phyloP scores from a whole-genome alignment of 2,329 filamentous ascomycete species.

The Shiraia sp. region DNA sequence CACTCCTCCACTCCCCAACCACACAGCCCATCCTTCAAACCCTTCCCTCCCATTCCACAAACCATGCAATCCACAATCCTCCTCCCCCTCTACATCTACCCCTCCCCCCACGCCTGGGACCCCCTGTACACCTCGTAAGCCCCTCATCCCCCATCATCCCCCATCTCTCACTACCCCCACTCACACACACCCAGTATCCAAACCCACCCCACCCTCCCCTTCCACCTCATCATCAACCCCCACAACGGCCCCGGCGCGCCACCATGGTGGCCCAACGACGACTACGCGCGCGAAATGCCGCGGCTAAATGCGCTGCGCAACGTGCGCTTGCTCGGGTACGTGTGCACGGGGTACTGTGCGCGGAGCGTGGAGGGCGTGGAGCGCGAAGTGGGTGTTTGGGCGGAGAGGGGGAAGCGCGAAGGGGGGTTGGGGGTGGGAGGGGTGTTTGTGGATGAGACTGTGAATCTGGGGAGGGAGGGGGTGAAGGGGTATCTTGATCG shows the following conservation, averaged over 20 bases:
- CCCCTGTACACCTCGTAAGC: conserved; percentile 51
- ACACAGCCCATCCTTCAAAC: not conserved
- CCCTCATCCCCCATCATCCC: not conserved
- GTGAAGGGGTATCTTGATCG: conserved; percentile 23
- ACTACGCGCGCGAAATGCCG: conserved; percentile 51
- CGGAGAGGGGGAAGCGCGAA: conserved; percentile 42
- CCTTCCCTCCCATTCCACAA: no score
- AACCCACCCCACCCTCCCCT: conserved; percentile 47
- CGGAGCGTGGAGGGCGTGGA: conserved; percentile 19
- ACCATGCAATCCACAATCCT: conserved; percentile 42
- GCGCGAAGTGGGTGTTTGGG: conserved; percentile 52
- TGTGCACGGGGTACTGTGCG: conserved; percentile 54
- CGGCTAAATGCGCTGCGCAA: conserved; percentile 50
- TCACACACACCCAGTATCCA: conserved; percentile 11
- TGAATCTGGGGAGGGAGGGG: conserved; percentile 28
- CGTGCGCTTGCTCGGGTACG: conserved; percentile 55
- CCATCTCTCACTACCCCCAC: no score
- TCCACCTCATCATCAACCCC: conserved; percentile 58
- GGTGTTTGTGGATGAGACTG: conserved; percentile 59
- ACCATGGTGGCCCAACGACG: conserved; percentile 50
- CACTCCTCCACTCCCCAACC: not conserved
- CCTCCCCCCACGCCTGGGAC: conserved; percentile 51
- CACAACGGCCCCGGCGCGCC: conserved; percentile 51
- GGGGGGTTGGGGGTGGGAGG: conserved; percentile 48
- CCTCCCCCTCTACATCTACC: conserved; percentile 57